Percentiles rank a stretch among this genome's conserved stretches.
Conservation (phyloP, 1,284 basidiomycete genomes). For the Sanguinoderma infundibulare region DNA sequence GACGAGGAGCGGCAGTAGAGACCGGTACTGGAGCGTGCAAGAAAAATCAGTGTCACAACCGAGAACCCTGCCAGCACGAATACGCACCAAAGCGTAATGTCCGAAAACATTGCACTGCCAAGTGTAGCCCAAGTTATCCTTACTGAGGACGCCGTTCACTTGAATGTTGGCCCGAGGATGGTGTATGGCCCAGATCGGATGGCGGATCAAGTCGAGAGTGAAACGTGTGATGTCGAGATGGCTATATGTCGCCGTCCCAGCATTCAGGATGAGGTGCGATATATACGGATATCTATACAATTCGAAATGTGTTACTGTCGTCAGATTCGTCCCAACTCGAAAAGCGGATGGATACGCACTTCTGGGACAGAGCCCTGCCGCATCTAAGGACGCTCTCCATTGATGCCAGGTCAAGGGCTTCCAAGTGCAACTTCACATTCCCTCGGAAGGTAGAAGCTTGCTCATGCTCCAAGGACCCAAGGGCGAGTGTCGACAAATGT, state of each 20-base stretch:
- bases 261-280: slow-evolving; percentile 84
- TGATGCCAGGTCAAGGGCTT: slow-evolving; percentile 70
- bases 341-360: slow-evolving; percentile 44
- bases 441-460: slow-evolving; percentile 62
- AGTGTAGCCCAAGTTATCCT: slow-evolving; percentile 78
- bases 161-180: slow-evolving; percentile 69
- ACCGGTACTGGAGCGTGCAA: slow-evolving; percentile 52
- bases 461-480: slow-evolving; percentile 45
- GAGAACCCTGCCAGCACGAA: too few species aligned
- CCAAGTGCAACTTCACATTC: slow-evolving; percentile 65
- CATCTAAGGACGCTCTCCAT: slow-evolving; percentile 70
- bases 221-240: slow-evolving; percentile 59
- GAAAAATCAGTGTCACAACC: background rate
- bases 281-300: slow-evolving; percentile 75
- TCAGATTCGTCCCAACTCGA: too few species aligned
- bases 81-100: slow-evolving; percentile 81
- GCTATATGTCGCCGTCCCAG: slow-evolving; percentile 71
- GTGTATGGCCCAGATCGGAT: slow-evolving; percentile 56
- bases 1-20: slow-evolving; percentile 54
- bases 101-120: slow-evolving; percentile 91
- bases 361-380: slow-evolving; percentile 55
- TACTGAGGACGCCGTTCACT: slow-evolving; percentile 61
- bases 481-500: slow-evolving; percentile 46
- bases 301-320: background rate
- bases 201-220: slow-evolving; percentile 54